Percentiles rank a stretch among this genome's conserved stretches.
These are phyloP conservation scores for Ramichloridium luteum DNA, from an alignment of 2,329 filamentous ascomycete species.

Conservation along the genomic window DNA sequence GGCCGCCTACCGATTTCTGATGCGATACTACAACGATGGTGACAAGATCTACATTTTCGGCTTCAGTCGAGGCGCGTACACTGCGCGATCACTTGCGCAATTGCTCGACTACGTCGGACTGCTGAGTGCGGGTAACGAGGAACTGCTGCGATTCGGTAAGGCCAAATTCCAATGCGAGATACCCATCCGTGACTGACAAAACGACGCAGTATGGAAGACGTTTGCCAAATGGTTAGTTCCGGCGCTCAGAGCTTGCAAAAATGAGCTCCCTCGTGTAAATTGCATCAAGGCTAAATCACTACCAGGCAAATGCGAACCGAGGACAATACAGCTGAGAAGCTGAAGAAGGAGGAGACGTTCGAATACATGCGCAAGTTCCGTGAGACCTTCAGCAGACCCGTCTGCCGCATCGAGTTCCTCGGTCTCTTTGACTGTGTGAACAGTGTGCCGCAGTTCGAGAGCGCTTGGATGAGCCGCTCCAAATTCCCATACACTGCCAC, in stretches of 20 bases:
- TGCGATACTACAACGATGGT: conserved; percentile 22
- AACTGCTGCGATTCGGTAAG: conserved; percentile 57
- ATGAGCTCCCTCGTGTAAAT: too few species aligned
- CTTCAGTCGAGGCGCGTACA: conserved; percentile 25
- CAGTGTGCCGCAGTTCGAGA: conserved; percentile 53
- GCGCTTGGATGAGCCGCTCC: conserved; percentile 62
- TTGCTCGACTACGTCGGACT: conserved; percentile 59
- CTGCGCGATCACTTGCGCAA: conserved; percentile 47
- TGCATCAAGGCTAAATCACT: background rate
- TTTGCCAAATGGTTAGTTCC: conserved; percentile 49
- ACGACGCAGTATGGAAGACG: conserved; percentile 55
- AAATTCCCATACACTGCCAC: conserved; percentile 55
- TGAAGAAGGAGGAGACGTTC: conserved; percentile 51
- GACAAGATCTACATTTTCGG: conserved; percentile 26
- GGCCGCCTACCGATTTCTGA: conserved; percentile 54
- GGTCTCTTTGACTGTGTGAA: conserved; percentile 48
- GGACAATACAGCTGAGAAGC: conserved; percentile 30
- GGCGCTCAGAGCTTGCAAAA: background rate
- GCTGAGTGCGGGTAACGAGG: conserved; percentile 69
- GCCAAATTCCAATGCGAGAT: background rate
- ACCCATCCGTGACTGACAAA: conserved; percentile 1
- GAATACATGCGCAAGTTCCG: conserved; percentile 67
- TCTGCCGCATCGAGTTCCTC: conserved; percentile 61
- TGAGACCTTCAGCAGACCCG: conserved; percentile 67
- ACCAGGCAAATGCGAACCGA: conserved; percentile 44